A percentile compares a stretch with the other conserved stretches of the same genome.
phyloP scores from a whole-genome alignment of 164 flowering plant genomes.

The Magnolia officinalis region DNA sequence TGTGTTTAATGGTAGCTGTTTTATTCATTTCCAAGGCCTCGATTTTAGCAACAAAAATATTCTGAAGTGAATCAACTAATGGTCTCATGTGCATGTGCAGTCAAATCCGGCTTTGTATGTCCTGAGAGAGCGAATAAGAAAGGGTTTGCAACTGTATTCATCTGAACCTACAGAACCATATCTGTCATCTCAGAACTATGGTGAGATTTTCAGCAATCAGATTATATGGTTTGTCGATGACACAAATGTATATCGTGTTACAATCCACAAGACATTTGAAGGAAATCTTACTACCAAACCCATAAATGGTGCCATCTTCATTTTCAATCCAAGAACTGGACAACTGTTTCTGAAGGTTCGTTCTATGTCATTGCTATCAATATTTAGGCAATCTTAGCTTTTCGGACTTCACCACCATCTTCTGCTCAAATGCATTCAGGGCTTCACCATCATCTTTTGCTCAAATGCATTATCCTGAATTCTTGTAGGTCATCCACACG shows the following conservation, averaged over 20 bases:
- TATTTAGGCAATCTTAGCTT: background rate
- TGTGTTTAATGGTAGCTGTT: background rate
- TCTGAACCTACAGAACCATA: constrained; percentile 99
- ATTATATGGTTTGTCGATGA: constrained; percentile 99
- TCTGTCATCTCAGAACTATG: constrained; percentile 96
- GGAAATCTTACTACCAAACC: constrained; percentile 99
- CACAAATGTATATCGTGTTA: constrained; percentile 98
- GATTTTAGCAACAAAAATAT: background rate
- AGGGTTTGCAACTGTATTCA: constrained; percentile 96
- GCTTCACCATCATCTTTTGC: background rate
- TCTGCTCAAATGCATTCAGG: background rate
- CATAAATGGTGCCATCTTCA: constrained; percentile 98
- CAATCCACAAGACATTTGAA: constrained; percentile 99
- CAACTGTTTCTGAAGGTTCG: constrained; percentile 91
- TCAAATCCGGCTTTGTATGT: constrained; percentile 98
- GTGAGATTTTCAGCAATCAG: constrained; percentile 99
- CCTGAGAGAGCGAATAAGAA: constrained; percentile 94
- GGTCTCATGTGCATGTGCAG: constrained; percentile 42
- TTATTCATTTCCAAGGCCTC: background rate
- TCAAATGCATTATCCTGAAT: background rate
- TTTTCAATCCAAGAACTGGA: constrained; percentile 97
- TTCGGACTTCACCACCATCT: background rate
- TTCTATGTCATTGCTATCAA: background rate
- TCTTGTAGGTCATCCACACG: constrained; percentile 87
- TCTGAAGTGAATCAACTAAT: background rate